Evolutionary conservation across 805 yeast genomes (phyloP).

Genomic region (Candida glaebosa): DNA sequence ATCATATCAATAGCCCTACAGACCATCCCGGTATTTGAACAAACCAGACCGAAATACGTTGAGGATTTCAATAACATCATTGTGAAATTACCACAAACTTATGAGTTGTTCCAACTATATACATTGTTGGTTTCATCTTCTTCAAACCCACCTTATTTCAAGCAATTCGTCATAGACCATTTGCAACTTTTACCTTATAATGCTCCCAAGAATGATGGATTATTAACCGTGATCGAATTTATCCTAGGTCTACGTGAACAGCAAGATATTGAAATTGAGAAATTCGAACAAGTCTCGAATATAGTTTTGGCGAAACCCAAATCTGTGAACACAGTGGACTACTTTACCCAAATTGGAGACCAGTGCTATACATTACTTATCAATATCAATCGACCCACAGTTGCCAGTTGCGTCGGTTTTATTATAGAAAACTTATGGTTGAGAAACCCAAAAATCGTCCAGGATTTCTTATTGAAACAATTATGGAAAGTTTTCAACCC

Average conservation of each 20-base stretch:
- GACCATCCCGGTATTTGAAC: constrained; percentile 27
- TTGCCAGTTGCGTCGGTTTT: constrained; percentile 54
- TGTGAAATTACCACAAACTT: constrained; percentile 56
- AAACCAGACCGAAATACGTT: constrained; percentile 10
- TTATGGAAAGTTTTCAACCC: constrained; percentile 49
- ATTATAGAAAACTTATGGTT: constrained; percentile 50
- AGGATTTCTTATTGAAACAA: constrained; percentile 55
- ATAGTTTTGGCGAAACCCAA: constrained; percentile 64
- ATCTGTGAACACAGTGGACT: constrained; percentile 41
- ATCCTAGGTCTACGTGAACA: constrained; percentile 72
- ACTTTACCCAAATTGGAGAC: constrained; percentile 54
- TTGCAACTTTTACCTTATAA: constrained; percentile 54
- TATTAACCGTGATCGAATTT: constrained; percentile 70
- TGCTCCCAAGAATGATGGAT: constrained; percentile 59
- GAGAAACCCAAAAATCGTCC: constrained; percentile 47
- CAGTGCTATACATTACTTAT: constrained; percentile 63
- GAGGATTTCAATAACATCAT: constrained; percentile 18
- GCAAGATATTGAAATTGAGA: constrained; percentile 64
- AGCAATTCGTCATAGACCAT: constrained; percentile 42
- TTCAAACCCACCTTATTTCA: constrained; percentile 45
- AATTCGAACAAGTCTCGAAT: constrained; percentile 63
- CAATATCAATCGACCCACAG: constrained; percentile 56
- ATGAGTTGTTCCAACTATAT: constrained; percentile 58
- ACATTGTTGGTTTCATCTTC: constrained; percentile 51
- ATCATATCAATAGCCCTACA: constrained; percentile 45